Evolutionary conservation across 2,329 filamentous ascomycete species (phyloP).

Genomic region (Chrysosporium queenslandicum): DNA sequence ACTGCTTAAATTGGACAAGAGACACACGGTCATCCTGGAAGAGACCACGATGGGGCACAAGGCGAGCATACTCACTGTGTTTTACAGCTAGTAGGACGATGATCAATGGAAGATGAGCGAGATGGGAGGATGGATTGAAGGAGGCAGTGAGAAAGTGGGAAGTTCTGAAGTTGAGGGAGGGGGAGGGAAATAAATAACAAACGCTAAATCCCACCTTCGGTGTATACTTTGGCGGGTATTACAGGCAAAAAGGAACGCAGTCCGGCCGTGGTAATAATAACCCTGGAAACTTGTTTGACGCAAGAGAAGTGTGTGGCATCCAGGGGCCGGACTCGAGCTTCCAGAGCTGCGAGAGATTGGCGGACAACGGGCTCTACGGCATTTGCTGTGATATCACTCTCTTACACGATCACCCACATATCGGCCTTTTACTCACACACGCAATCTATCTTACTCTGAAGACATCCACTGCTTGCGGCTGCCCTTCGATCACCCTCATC

Average conservation of each 20-base stretch:
- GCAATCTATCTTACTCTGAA: background rate
- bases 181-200: slow-evolving; percentile 16
- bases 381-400: background rate
- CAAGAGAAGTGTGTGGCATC: background rate
- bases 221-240: slow-evolving; percentile 11
- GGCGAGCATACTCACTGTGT: background rate
- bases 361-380: background rate
- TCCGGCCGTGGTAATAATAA: slow-evolving; percentile 9
- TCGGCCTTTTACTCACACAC: no score
- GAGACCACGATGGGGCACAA: background rate
- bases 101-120: background rate
- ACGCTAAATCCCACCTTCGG: slow-evolving; percentile 8
- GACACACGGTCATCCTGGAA: background rate
- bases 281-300: slow-evolving; percentile 7
- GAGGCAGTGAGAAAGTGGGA: slow-evolving; percentile 8
- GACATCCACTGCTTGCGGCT: background rate
- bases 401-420: background rate
- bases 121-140: background rate
- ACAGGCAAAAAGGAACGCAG: slow-evolving; percentile 5
- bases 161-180: slow-evolving; percentile 1
- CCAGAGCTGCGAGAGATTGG: background rate
- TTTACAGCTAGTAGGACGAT: background rate
- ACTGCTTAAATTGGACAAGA: background rate
- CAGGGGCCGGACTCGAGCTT: background rate
- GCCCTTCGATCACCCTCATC: background rate